Conservation (phyloP, 164 flowering plant genomes). For the Magnolia changhungtana region DNA sequence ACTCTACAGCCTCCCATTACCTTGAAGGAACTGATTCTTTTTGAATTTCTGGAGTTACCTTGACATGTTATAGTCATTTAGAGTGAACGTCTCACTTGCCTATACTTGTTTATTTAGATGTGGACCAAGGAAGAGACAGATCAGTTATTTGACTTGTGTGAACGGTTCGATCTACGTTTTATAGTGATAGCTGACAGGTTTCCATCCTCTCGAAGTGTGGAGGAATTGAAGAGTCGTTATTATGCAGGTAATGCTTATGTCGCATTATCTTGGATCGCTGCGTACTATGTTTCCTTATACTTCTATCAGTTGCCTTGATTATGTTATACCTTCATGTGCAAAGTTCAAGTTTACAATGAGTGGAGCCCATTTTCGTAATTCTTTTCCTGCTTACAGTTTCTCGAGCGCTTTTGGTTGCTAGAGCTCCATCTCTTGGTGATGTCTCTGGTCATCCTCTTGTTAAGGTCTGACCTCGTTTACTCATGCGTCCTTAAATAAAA, state of each 20-base stretch:
- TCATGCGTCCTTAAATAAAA: background rate
- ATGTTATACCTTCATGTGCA: background rate
- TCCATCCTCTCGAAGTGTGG: slow-evolving; percentile 70
- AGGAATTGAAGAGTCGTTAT: slow-evolving; percentile 93
- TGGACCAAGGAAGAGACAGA: slow-evolving; percentile 98
- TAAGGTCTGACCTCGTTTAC: slow-evolving; percentile 45
- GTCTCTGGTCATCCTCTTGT: slow-evolving; percentile 75
- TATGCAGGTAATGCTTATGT: slow-evolving; percentile 59
- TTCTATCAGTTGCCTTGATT: background rate
- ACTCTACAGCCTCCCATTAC: background rate
- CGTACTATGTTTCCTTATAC: background rate
- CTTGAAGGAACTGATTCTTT: background rate
- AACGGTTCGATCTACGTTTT: slow-evolving; percentile 88
- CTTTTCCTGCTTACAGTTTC: slow-evolving; percentile 42
- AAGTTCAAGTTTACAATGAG: background rate
- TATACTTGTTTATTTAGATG: slow-evolving; percentile 28
- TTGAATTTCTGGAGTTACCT: no score
- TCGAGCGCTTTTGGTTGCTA: slow-evolving; percentile 68
- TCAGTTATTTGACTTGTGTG: slow-evolving; percentile 85
- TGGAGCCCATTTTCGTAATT: slow-evolving; percentile 1
- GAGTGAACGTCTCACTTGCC: background rate
- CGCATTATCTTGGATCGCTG: background rate
- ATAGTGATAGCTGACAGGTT: slow-evolving; percentile 89
- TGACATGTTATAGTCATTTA: background rate
- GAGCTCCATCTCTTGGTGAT: slow-evolving; percentile 73